These are phyloP conservation scores for Torulaspora maleeae DNA, from an alignment of 805 yeast genomes.

Conservation along the genomic window DNA sequence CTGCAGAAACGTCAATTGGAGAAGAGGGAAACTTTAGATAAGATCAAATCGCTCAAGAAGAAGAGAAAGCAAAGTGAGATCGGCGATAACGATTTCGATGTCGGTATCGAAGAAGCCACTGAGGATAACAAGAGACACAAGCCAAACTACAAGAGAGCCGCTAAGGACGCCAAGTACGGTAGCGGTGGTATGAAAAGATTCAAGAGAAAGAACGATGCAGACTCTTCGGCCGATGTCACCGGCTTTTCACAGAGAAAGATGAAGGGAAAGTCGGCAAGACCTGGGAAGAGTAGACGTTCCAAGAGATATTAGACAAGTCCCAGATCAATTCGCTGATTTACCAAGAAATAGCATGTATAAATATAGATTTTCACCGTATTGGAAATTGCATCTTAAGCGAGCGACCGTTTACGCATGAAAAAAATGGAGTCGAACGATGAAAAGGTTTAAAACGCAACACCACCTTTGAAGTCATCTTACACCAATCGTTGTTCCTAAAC, in stretches of 20 bases:
- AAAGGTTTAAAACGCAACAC: background rate
- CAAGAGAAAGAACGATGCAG: conserved; percentile 66
- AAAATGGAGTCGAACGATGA: background rate
- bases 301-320: conserved; percentile 23
- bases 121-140: conserved; percentile 51
- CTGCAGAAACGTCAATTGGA: conserved; percentile 90
- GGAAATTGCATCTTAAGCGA: conserved; percentile 2
- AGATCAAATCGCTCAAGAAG: conserved; percentile 84
- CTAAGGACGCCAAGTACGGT: conserved; percentile 72
- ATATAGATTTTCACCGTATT: background rate
- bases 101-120: conserved; percentile 82
- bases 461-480: background rate
- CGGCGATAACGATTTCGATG: conserved; percentile 54
- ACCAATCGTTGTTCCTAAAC: background rate
- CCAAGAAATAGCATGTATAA: conserved; percentile 1
- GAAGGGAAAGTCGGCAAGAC: conserved; percentile 47
- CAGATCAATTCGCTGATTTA: background rate
- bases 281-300: conserved; percentile 53
- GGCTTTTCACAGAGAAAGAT: conserved; percentile 51
- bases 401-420: conserved; percentile 6
- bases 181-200: conserved; percentile 74
- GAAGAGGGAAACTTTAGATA: conserved; percentile 83
- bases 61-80: conserved; percentile 78
- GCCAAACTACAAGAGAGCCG: conserved; percentile 61
- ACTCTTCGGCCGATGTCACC: conserved; percentile 62